Base-by-base conservation (phyloP, 2,329 filamentous ascomycete species). In the Arthrinium puccinioides region DNA sequence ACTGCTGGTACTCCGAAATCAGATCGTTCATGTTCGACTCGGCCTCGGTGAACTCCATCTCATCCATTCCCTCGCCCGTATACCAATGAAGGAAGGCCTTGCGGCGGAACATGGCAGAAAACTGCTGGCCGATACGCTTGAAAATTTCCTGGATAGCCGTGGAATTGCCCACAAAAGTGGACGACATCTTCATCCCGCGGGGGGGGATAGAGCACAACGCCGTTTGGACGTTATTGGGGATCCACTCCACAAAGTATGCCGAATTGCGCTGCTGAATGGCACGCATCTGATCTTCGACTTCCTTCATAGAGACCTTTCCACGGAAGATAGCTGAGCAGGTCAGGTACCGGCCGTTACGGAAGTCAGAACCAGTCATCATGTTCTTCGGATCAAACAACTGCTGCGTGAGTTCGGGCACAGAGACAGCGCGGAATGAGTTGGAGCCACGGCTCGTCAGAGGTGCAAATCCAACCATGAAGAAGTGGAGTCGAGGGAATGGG, bases 81-180 rank as follows among this genome's bases (percentile, higher is more conserved):
- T 97, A 98, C 92, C 92, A 97, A 77, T 97, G 90, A 80, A 98
- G 86, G 87, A 97, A 98, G 82, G 92, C 92, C 86, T 97, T 98
- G 73, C 92, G 88, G 74, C 90, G 81, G 84, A 97, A 97, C 92
- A 98, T 97, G 65, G 89, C 90, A 72, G 84, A 88, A 81, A 98
- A 98, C 75, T 97, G 92, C 70, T 97, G 92, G 63, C 90, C 92
- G 56, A 97, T 76, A 80, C 92, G 90, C 87, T 97, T 97, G 85
- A 98, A 97, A 58, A 97, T 85, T 76, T 97, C 92, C 78, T 97
- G 92, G 71, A 98, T 97, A 51, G 89, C 92, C 56, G 92, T 98
- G 48, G 89, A 96, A 83, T 98, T 98, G 62, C 92, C 92, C 54
- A 98, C 87, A 56, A 98, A 98, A 63, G 92, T 98, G 30, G 90